Evolutionary conservation across 768 basidiomycete species (phyloP).

Genomic region (Amanita jacksonii): DNA sequence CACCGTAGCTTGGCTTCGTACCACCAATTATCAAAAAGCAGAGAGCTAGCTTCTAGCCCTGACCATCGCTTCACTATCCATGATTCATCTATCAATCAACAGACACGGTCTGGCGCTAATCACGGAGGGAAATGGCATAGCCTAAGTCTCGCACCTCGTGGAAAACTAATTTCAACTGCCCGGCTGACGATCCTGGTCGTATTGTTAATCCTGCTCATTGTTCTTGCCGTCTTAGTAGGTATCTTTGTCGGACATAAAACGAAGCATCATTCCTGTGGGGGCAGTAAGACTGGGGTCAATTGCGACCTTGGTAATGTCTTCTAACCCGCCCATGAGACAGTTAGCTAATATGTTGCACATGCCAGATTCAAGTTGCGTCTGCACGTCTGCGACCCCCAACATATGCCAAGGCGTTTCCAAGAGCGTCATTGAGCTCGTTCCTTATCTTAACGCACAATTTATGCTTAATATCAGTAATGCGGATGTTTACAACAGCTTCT

Average conservation of each 20-base stretch:
- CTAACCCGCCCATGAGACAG: neutral
- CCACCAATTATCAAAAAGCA: slow-evolving; percentile 13
- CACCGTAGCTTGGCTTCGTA: slow-evolving; percentile 31
- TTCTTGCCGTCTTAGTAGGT: slow-evolving; percentile 29
- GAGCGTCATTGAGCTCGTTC: slow-evolving; percentile 38
- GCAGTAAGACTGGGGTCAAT: slow-evolving; percentile 34
- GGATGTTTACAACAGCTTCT: slow-evolving; percentile 39
- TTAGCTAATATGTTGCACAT: neutral
- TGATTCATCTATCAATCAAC: neutral
- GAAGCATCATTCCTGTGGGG: slow-evolving; percentile 23
- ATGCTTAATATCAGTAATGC: slow-evolving; percentile 32
- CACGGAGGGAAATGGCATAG: slow-evolving; percentile 7
- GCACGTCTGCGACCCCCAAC: slow-evolving; percentile 33
- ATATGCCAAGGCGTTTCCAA: slow-evolving; percentile 46
- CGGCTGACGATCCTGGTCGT: neutral
- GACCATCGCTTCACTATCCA: slow-evolving; percentile 11
- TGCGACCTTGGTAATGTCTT: slow-evolving; percentile 46
- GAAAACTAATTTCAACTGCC: neutral
- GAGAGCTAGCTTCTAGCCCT: slow-evolving; percentile 14
- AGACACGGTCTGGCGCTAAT: slow-evolving; percentile 7
- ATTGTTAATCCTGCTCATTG: slow-evolving; percentile 23
- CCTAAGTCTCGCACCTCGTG: neutral
- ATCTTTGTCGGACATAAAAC: slow-evolving; percentile 26
- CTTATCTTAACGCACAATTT: slow-evolving; percentile 39
- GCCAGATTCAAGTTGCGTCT: slow-evolving; percentile 58